Evolutionary conservation across 2,329 filamentous ascomycete species (phyloP), one percentile per base, ranked within the genome.

Genomic region (Trichophyton schoenleinii): DNA sequence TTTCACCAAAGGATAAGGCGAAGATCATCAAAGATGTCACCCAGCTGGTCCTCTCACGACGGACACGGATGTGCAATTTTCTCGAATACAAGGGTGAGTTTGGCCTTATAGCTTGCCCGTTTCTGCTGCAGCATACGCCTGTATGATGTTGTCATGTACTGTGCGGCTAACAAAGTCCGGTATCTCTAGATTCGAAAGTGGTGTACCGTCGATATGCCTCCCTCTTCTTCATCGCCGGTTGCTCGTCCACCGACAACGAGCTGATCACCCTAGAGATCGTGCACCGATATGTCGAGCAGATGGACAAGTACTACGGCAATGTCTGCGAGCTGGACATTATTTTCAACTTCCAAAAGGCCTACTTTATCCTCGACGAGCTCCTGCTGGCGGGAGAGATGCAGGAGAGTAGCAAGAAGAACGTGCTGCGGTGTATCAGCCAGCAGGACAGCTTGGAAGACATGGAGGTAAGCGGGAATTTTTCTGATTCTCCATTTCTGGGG

Each of bases 261-360:
- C 80, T 99, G 72, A 96, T 97, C 74, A 96, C 90, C 25, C 89
- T 99, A 72, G 94, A 99, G 76, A 91, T 99, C 72, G 95, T 99
- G 70, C 94, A 99, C 76, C 90, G 94, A 77, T 99, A 99, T 74
- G 94, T 99, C 72, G 94, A 99, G 77, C 94, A 99, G 78, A 99
- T 99, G 94, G 94, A 99, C 82, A 99, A 99, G 76, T 99, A 99
- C 80, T 99, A 97, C 76, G 94, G 94, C 75, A 99, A 99, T 75
- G 94, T 99, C 63, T 99, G 94, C 85, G 94, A 99, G 79, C 84
- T 99, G 66, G 91, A 97, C 75, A 96, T 97, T 77, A 99, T 99
- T 75, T 99, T 99, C 83, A 97, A 96, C 74, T 99, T 99, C 75
- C 95, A 96, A 69, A 99, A 99, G 77, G 94, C 94, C 63, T 99